Percentiles rank a stretch among this genome's conserved stretches.
Evolutionary conservation across 1,284 basidiomycete species (phyloP).

Genomic region (Albatrellus sp.): DNA sequence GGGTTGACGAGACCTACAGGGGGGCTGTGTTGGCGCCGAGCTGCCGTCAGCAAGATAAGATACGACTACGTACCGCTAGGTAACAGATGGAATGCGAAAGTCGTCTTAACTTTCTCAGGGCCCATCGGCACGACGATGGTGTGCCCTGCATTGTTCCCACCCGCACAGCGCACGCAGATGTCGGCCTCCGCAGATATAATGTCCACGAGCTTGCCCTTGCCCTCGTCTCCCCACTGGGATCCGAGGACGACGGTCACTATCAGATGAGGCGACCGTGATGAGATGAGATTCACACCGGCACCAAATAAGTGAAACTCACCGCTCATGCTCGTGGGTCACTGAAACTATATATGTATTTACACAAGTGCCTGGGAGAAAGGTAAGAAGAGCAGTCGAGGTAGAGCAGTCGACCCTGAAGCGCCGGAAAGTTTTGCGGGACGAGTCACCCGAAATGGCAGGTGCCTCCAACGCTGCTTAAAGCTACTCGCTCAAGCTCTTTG

Average conservation of each 20-base stretch:
- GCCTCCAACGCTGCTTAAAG: too few relatives aligned
- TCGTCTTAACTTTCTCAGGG: slow-evolving; percentile 60
- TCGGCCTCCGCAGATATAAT: slow-evolving; percentile 83
- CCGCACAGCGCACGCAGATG: slow-evolving; percentile 92
- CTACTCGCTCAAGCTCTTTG: too few relatives aligned
- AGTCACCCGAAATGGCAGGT: too few relatives aligned
- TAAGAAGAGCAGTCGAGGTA: too few relatives aligned
- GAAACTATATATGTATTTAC: too few relatives aligned
- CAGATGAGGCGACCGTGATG: background rate
- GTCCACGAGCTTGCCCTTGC: slow-evolving; percentile 94
- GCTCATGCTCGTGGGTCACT: too few relatives aligned
- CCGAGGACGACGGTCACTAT: slow-evolving; percentile 73
- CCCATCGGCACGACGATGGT: slow-evolving; percentile 84
- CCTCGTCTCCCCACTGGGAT: slow-evolving; percentile 92
- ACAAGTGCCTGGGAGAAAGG: too few relatives aligned
- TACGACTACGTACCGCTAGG: slow-evolving; percentile 65
- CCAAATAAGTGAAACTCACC: too few relatives aligned
- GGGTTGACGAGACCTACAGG: slow-evolving; percentile 79
- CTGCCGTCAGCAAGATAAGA: background rate
- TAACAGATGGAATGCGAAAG: slow-evolving; percentile 91
- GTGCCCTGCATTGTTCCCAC: slow-evolving; percentile 98
- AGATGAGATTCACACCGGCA: too few relatives aligned
- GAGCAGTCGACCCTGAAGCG: too few relatives aligned
- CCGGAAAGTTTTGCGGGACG: too few relatives aligned
- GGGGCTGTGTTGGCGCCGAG: background rate